Conservation (phyloP, 2,329 filamentous ascomycete genomes). For the Trichoderma koningii region DNA sequence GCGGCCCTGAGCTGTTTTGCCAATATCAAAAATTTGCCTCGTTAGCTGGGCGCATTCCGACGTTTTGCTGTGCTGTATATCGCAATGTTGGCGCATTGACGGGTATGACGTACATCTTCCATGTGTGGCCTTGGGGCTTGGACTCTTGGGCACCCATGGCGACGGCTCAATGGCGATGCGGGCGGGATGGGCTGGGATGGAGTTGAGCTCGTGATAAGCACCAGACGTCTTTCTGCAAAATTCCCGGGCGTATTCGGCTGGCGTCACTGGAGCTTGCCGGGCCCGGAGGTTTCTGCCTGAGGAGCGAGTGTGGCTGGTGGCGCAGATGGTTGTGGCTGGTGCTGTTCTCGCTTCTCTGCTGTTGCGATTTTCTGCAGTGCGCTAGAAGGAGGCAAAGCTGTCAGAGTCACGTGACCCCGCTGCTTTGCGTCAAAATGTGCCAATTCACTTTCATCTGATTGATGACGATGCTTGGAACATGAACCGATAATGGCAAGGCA, state of each 20-base stretch:
- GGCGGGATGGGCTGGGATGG: constrained; percentile 35
- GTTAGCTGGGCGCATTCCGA: constrained; percentile 10
- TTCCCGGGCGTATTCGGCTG: constrained; percentile 41
- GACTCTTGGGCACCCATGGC: constrained; percentile 61
- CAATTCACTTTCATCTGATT: background rate
- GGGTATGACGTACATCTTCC: constrained; percentile 55
- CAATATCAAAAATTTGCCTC: constrained; percentile 26
- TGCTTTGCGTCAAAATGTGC: background rate
- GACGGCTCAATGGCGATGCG: constrained; percentile 43
- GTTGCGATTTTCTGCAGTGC: too few relatives aligned
- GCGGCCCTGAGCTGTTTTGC: constrained; percentile 46
- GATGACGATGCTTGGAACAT: background rate
- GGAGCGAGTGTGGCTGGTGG: constrained; percentile 31
- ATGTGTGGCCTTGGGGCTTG: constrained; percentile 53
- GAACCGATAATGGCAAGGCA: background rate
- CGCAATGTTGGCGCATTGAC: background rate
- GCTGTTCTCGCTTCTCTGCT: background rate
- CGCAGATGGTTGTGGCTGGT: constrained; percentile 14
- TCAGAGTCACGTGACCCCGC: background rate
- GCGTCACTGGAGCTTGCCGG: constrained; percentile 36
- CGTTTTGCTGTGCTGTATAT: background rate
- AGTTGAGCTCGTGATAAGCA: constrained; percentile 36
- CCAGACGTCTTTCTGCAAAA: constrained; percentile 35
- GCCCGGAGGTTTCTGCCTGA: constrained; percentile 38
- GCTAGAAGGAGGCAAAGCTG: too few relatives aligned